Evolutionary conservation across 225 moss, liverwort and hornwort species (phyloP).

Genomic region (Thuidium tamariscinum): DNA sequence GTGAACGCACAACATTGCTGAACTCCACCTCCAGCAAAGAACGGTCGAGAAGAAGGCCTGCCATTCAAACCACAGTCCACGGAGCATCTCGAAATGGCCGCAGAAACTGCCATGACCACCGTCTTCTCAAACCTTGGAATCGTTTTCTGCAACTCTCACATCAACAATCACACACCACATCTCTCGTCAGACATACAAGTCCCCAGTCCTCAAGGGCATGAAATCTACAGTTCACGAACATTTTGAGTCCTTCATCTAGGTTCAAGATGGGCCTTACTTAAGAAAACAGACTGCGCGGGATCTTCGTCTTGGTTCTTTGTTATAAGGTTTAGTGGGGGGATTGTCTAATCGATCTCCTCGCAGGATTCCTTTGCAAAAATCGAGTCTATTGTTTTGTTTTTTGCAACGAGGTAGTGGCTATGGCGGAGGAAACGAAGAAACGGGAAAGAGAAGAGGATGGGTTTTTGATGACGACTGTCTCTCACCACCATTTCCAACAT

Average conservation of each 20-base stretch:
- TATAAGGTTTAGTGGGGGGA: not conserved
- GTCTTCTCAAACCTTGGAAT: not conserved
- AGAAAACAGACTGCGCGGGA: not conserved
- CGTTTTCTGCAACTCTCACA: not conserved
- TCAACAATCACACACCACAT: not conserved
- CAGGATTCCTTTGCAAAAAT: not conserved
- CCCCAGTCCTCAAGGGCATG: not conserved
- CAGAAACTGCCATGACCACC: not conserved
- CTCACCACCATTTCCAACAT: conserved; percentile 44
- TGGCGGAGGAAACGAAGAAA: conserved; percentile 13
- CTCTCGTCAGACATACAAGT: not conserved
- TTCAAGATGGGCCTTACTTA: not conserved
- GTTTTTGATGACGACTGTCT: conserved; percentile 30
- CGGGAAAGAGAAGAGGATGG: conserved; percentile 2
- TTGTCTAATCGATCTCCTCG: not conserved
- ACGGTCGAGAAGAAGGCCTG: not conserved
- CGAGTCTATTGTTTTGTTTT: not conserved
- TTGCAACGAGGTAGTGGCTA: not conserved
- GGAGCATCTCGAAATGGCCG: not conserved
- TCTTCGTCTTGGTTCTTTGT: not conserved
- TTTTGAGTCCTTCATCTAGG: not conserved
- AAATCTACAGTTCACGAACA: not conserved
- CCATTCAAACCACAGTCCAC: not conserved
- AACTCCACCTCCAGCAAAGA: not conserved
- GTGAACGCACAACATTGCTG: not conserved